These are phyloP conservation scores for Calvatia gigantea DNA, from an alignment of 768 basidiomycete species.

Conservation along the genomic window DNA sequence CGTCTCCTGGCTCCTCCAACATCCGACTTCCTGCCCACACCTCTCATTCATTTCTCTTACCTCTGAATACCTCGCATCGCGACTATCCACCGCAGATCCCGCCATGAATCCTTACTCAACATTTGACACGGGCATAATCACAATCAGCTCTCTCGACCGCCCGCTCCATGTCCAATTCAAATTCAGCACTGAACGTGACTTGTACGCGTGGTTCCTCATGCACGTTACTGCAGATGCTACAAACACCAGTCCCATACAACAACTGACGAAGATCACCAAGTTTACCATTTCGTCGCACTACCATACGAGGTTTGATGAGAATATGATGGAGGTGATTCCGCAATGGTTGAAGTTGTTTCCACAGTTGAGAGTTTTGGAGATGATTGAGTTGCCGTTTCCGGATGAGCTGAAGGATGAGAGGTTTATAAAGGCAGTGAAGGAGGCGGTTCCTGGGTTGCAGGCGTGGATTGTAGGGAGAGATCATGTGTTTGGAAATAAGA, in stretches of 20 bases:
- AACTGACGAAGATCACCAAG: not conserved
- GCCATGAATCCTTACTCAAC: not conserved
- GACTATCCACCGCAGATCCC: not conserved
- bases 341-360: not conserved
- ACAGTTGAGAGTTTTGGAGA: not conserved
- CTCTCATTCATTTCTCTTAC: not conserved
- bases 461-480: not conserved
- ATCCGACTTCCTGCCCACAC: not conserved
- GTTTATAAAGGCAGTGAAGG: not conserved
- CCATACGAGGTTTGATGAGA: not conserved
- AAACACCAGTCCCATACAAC: not conserved
- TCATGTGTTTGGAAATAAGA: not conserved
- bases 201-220: not conserved
- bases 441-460: not conserved
- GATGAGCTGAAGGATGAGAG: not conserved
- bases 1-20: slow-evolving; percentile 3
- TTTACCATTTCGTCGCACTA: not conserved
- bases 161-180: not conserved
- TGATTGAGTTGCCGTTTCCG: not conserved
- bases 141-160: not conserved
- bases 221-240: not conserved
- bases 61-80: not conserved
- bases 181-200: not conserved
- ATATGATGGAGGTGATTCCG: not conserved
- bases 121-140: not conserved